A percentile compares a stretch with the other conserved stretches of the same genome.
These are phyloP conservation scores for Plantago major DNA, from an alignment of 257 asterid species.

Conservation along the genomic window DNA sequence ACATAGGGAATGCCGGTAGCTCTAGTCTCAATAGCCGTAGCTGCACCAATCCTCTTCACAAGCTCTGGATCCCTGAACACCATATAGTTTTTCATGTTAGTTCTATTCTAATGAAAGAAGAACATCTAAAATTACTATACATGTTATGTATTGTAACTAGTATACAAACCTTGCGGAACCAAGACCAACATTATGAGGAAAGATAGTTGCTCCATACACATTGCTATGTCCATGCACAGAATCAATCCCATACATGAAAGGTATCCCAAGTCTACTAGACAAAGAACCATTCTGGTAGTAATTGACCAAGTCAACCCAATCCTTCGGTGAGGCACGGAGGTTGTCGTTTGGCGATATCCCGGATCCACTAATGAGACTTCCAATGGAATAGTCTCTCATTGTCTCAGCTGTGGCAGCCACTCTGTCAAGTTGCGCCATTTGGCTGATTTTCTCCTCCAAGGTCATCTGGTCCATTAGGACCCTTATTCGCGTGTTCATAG, in stretches of 20 bases:
- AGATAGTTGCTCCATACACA: conserved; percentile 19
- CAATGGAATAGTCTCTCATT: conserved; percentile 18
- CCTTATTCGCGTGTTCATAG: conserved; percentile 2
- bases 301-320: conserved; percentile 21
- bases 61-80: conserved; percentile 11
- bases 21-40: conserved; percentile 12
- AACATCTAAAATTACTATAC: neutral
- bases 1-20: neutral
- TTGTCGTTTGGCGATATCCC: conserved; percentile 10
- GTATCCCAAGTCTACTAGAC: no score
- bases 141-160: no score
- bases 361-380: conserved; percentile 13
- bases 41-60: conserved; percentile 12
- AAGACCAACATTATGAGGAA: conserved; percentile 25
- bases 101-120: neutral
- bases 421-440: conserved; percentile 12
- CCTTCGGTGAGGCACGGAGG: conserved; percentile 17
- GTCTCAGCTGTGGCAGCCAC: conserved; percentile 1
- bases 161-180: conserved; percentile 25
- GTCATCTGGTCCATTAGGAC: conserved; percentile 9
- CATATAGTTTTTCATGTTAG: neutral
- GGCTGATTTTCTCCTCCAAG: conserved; percentile 12
- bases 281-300: conserved; percentile 9
- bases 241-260: no score
- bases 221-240: conserved; percentile 17